Evolutionary conservation across 148 eudicot genomes (phyloP).

Genomic region (Cornus controversa): DNA sequence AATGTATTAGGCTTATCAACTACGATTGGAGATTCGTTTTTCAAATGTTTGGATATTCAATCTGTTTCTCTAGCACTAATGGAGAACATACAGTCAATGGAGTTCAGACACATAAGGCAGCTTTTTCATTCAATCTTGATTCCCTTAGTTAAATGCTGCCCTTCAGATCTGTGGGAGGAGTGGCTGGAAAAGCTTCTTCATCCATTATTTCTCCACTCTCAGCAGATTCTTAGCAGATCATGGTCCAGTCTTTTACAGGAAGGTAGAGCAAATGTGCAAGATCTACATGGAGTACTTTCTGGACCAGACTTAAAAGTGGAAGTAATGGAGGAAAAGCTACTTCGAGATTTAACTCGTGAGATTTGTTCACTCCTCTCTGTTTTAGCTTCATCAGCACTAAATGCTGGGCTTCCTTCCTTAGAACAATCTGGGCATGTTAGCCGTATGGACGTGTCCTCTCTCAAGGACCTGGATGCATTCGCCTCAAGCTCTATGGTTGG

Average conservation of each 20-base stretch:
- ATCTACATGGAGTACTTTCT: slow-evolving; percentile 54
- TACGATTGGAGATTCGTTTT: slow-evolving; percentile 79
- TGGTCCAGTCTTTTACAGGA: slow-evolving; percentile 87
- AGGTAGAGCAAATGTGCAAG: slow-evolving; percentile 90
- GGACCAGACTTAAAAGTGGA: slow-evolving; percentile 87
- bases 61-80: slow-evolving; percentile 61
- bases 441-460: slow-evolving; percentile 61
- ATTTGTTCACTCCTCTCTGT: slow-evolving; percentile 71
- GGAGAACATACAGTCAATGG: slow-evolving; percentile 92
- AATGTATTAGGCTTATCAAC: slow-evolving; percentile 87
- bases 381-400: slow-evolving; percentile 70
- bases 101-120: slow-evolving; percentile 84
- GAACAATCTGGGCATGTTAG: slow-evolving; percentile 74
- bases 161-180: slow-evolving; percentile 64
- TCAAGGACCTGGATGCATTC: slow-evolving; percentile 62
- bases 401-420: slow-evolving; percentile 65
- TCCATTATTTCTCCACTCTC: slow-evolving; percentile 61
- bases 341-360: slow-evolving; percentile 90
- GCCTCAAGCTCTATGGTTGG: slow-evolving; percentile 67
- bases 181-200: slow-evolving; percentile 85
- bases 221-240: slow-evolving; percentile 71
- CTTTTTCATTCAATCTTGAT: slow-evolving; percentile 76
- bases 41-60: slow-evolving; percentile 57
- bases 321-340: slow-evolving; percentile 98
- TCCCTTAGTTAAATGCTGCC: slow-evolving; percentile 74